These are phyloP conservation scores for Piloderma croceum DNA, from an alignment of 768 basidiomycete species.

Conservation along the genomic window DNA sequence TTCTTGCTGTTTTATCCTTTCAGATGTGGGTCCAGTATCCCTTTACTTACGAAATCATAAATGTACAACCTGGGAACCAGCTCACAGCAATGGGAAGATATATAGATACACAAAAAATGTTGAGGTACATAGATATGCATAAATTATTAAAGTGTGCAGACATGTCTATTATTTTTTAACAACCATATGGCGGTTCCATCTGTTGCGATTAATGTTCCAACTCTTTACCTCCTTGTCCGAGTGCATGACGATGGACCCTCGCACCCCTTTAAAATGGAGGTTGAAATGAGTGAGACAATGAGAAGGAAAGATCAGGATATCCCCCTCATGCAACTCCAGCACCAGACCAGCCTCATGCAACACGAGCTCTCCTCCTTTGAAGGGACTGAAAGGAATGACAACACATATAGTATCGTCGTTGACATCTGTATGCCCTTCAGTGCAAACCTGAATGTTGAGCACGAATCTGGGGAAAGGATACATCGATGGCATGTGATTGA, in stretches of 20 bases:
- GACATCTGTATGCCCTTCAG: slow-evolving; percentile 1
- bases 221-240: slow-evolving; percentile 6
- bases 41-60: too few relatives aligned
- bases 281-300: slow-evolving; percentile 21
- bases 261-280: slow-evolving; percentile 13
- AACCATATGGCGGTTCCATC: too few relatives aligned
- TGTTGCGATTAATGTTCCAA: too few relatives aligned
- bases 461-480: background rate
- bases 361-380: background rate
- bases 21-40: too few relatives aligned
- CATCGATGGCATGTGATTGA: background rate
- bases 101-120: too few relatives aligned
- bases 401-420: slow-evolving; percentile 2
- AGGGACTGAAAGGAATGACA: slow-evolving; percentile 1
- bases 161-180: too few relatives aligned
- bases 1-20: too few relatives aligned
- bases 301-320: slow-evolving; percentile 17
- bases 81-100: too few relatives aligned
- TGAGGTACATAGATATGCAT: too few relatives aligned
- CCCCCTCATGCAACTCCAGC: background rate
- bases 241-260: slow-evolving; percentile 18
- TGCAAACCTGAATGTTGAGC: slow-evolving; percentile 9
- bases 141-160: too few relatives aligned
- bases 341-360: background rate
- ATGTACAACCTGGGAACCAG: too few relatives aligned